Conservation (phyloP, 2,329 filamentous ascomycete species). For the Fusarium sp. region DNA sequence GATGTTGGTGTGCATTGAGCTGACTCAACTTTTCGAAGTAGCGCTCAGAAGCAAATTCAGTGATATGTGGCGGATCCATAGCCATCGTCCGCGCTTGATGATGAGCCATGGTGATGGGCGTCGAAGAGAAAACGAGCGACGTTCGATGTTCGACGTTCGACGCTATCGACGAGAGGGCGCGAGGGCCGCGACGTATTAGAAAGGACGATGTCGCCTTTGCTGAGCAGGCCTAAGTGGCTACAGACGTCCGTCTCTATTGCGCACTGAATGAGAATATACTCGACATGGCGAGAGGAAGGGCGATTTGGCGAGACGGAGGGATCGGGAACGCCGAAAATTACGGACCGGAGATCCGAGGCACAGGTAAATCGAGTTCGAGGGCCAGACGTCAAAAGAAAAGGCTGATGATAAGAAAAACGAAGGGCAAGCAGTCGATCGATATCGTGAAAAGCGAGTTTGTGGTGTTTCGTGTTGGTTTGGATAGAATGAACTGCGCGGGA, state of each 20-base stretch:
- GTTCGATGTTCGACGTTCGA: conserved; percentile 1
- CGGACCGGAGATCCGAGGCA: background rate
- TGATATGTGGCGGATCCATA: conserved; percentile 71
- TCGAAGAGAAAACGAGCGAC: conserved; percentile 33
- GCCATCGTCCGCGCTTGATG: conserved; percentile 44
- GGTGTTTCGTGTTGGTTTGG: conserved; percentile 39
- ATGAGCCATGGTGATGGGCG: conserved; percentile 46
- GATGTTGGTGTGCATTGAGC: conserved; percentile 58
- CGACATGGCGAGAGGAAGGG: conserved; percentile 43
- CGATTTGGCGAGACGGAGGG: conserved; percentile 21
- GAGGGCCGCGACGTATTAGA: conserved; percentile 2
- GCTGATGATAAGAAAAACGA: background rate
- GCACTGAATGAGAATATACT: conserved; percentile 38
- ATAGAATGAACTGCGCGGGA: conserved; percentile 29
- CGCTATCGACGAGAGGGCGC: conserved; percentile 1
- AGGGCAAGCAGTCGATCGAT: conserved; percentile 18
- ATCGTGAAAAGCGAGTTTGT: conserved; percentile 36
- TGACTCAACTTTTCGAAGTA: conserved; percentile 71
- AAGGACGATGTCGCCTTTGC: conserved; percentile 34
- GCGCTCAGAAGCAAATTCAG: conserved; percentile 72
- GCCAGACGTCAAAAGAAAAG: background rate
- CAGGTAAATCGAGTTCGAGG: conserved; percentile 1
- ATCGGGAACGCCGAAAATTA: conserved; percentile 26
- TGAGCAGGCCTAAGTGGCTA: conserved; percentile 43
- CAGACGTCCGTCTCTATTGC: conserved; percentile 49